phyloP scores from a whole-genome alignment of 768 basidiomycete species.

The Lentinula aciculospora region DNA sequence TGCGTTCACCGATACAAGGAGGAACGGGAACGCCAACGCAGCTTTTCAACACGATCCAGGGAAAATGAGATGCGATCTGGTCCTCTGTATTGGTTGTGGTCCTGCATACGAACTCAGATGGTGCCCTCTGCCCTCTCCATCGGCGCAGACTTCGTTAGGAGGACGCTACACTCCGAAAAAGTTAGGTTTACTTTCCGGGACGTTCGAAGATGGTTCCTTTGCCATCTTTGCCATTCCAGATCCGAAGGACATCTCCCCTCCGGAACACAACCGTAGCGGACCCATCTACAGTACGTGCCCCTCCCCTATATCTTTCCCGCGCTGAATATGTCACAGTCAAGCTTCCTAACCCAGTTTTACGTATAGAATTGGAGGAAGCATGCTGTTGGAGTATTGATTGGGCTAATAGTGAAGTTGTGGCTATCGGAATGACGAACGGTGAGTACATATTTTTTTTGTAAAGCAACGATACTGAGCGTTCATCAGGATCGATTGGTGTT shows the following conservation, averaged over 20 bases:
- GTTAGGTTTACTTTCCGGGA: slow-evolving; percentile 78
- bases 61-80: slow-evolving; percentile 72
- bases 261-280: slow-evolving; percentile 18
- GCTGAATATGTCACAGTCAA: slow-evolving; percentile 36
- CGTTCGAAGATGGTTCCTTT: slow-evolving; percentile 84
- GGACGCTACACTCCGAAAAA: slow-evolving; percentile 37
- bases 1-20: neutral
- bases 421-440: slow-evolving; percentile 86
- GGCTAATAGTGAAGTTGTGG: slow-evolving; percentile 80
- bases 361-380: slow-evolving; percentile 71
- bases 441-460: neutral
- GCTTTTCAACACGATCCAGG: slow-evolving; percentile 35
- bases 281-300: slow-evolving; percentile 47
- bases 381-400: slow-evolving; percentile 83
- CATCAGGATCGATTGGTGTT: slow-evolving; percentile 47
- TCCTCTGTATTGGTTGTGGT: slow-evolving; percentile 79
- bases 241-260: slow-evolving; percentile 45
- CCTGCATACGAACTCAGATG: slow-evolving; percentile 81
- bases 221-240: slow-evolving; percentile 77
- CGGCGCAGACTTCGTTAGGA: slow-evolving; percentile 10
- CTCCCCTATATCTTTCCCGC: neutral
- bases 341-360: slow-evolving; percentile 57
- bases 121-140: slow-evolving; percentile 84
- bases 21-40: neutral
- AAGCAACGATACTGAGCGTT: neutral